Percentiles rank a stretch among this genome's conserved stretches.
Conservation (phyloP, 2,329 filamentous ascomycete species). For the Sporothrix pseudoabietina region DNA sequence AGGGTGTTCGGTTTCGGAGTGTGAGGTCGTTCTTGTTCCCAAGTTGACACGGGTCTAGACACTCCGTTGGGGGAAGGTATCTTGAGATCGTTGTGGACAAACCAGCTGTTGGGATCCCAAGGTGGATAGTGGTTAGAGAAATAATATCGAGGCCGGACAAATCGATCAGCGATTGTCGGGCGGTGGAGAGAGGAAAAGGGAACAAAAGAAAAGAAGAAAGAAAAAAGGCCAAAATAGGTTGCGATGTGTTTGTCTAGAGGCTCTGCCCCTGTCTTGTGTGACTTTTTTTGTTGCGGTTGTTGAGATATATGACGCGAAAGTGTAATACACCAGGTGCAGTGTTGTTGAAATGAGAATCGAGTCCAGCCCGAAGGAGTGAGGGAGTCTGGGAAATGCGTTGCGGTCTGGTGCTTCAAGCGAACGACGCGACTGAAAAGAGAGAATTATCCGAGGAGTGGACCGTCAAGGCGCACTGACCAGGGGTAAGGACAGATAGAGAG, state of each 20-base stretch:
- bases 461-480: constrained; percentile 37
- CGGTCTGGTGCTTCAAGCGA: constrained; percentile 39
- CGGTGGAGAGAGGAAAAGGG: not conserved
- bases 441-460: constrained; percentile 33
- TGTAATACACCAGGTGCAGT: constrained; percentile 21
- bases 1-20: not conserved
- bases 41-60: constrained; percentile 20
- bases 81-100: constrained; percentile 30
- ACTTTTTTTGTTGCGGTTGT: not conserved
- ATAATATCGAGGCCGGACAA: not conserved
- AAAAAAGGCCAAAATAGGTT: constrained; percentile 13
- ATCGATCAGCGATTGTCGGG: constrained; percentile 30
- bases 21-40: constrained; percentile 9
- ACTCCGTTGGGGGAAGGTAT: not conserved
- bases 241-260: constrained; percentile 28
- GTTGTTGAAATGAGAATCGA: constrained; percentile 35
- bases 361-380: constrained; percentile 42
- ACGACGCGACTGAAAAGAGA: constrained; percentile 31
- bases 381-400: constrained; percentile 29
- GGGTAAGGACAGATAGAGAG: constrained; percentile 25
- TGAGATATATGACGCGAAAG: constrained; percentile 18
- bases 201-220: constrained; percentile 2
- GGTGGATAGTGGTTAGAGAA: constrained; percentile 2
- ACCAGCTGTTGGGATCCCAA: constrained; percentile 29
- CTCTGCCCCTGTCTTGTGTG: constrained; percentile 34